A percentile compares a stretch with the other conserved stretches of the same genome.
Conservation (phyloP, 495 filamentous ascomycete genomes). For the Penicillium cosmopolitanum region DNA sequence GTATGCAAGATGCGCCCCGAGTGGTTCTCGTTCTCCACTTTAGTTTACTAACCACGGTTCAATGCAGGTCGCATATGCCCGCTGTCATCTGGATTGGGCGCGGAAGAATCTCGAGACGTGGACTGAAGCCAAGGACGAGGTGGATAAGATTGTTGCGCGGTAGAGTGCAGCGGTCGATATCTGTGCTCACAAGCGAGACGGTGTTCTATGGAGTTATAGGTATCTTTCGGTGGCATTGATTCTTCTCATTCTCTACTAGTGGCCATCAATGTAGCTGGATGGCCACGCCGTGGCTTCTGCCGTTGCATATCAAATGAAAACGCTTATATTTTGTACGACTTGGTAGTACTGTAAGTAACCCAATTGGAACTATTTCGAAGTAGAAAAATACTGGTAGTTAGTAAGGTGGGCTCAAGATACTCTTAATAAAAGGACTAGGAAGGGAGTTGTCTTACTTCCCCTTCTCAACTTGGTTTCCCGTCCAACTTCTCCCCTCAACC, state of each 20-base stretch:
- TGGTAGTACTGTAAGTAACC: too few species aligned
- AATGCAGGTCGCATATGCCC: constrained; percentile 83
- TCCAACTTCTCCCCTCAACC: not conserved
- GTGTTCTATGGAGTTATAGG: constrained; percentile 5
- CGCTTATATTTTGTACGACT: too few species aligned
- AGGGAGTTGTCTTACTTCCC: too few species aligned
- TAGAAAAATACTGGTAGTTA: too few species aligned
- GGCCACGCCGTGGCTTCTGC: not conserved
- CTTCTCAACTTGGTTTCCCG: not conserved
- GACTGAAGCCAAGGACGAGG: constrained; percentile 93
- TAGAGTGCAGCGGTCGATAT: constrained; percentile 30
- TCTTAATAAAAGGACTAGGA: too few species aligned
- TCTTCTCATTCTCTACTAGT: not conserved
- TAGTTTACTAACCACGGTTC: not conserved
- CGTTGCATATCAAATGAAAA: not conserved
- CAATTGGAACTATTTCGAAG: too few species aligned
- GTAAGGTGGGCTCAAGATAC: too few species aligned
- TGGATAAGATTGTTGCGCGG: constrained; percentile 77
- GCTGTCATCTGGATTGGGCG: constrained; percentile 97
- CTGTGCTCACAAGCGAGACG: constrained; percentile 1
- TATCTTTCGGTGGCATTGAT: not conserved
- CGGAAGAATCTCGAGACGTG: constrained; percentile 94
- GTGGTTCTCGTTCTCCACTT: constrained; percentile 1
- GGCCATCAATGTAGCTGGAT: not conserved
- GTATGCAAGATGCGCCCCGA: constrained; percentile 53